Conservation (phyloP, 83 land plant genomes). For the Isoetes engelmannii region DNA sequence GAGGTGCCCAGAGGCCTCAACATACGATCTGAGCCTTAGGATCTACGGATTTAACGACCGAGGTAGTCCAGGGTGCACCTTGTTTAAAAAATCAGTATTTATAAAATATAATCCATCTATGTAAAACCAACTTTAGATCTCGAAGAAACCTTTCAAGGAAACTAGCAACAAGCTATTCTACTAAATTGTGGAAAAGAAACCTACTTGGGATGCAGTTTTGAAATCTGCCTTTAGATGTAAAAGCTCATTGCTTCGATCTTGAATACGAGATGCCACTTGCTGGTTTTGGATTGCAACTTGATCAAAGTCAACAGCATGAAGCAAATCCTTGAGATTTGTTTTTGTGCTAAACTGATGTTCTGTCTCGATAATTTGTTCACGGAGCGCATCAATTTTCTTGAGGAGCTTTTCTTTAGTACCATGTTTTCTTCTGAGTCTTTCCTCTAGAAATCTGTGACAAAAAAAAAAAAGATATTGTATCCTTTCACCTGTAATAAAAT, state of each 20-base stretch:
- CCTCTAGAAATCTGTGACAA: not conserved
- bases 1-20: no score
- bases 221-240: conserved; percentile 21
- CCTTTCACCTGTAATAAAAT: no score
- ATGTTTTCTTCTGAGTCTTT: conserved; percentile 19
- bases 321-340: conserved; percentile 30
- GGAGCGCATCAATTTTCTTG: conserved; percentile 25
- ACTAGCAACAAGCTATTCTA: no score
- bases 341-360: conserved; percentile 22
- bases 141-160: no score
- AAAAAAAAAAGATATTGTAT: not conserved
- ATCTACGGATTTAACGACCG: no score
- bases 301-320: conserved; percentile 42
- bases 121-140: no score
- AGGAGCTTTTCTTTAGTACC: conserved; percentile 18
- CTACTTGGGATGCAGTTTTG: conserved; percentile 21
- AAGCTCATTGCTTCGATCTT: conserved; percentile 20
- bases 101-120: no score
- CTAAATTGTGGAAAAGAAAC: not conserved
- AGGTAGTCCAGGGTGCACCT: no score
- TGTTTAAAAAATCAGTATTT: no score
- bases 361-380: conserved; percentile 23
- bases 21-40: no score
- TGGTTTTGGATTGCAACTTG: conserved; percentile 31
- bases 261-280: conserved; percentile 16